Conservation (phyloP, 257 asterid genomes). For the Solanum megistacrolobum region DNA sequence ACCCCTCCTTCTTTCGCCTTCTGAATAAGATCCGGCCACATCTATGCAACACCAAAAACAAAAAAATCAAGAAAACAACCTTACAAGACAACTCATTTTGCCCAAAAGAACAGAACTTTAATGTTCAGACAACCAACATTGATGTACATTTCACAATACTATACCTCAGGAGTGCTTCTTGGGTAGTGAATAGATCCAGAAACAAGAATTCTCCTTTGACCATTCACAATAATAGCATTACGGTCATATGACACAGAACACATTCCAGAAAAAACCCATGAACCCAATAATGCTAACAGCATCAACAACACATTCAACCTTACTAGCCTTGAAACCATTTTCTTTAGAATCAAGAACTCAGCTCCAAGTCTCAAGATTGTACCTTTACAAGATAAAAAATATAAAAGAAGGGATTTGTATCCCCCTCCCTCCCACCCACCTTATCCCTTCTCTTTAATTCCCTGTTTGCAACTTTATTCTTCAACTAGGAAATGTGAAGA, state of each 20-base stretch:
- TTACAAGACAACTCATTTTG: not conserved
- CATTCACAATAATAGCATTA: conserved; percentile 17
- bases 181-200: conserved; percentile 35
- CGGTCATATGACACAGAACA: conserved; percentile 25
- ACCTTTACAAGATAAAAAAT: not conserved
- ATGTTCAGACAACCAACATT: not conserved
- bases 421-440: not conserved
- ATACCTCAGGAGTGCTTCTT: conserved; percentile 34
- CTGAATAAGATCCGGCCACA: conserved; percentile 98
- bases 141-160: conserved; percentile 6
- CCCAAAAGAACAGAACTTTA: not conserved
- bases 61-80: not conserved
- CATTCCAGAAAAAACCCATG: conserved; percentile 12
- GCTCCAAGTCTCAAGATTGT: not conserved
- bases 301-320: conserved; percentile 14
- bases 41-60: conserved; percentile 34
- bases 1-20: conserved; percentile 94
- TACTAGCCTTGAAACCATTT: not conserved
- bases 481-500: not conserved
- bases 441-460: conserved; percentile 4
- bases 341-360: not conserved
- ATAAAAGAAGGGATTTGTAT: not conserved
- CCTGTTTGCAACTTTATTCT: conserved; percentile 26
- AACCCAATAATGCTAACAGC: conserved; percentile 15
- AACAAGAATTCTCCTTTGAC: conserved; percentile 23